Percentiles rank a stretch among this genome's conserved stretches.
These are phyloP conservation scores for Samsoniella hepiali DNA, from an alignment of 2,329 filamentous ascomycete species.

Conservation along the genomic window DNA sequence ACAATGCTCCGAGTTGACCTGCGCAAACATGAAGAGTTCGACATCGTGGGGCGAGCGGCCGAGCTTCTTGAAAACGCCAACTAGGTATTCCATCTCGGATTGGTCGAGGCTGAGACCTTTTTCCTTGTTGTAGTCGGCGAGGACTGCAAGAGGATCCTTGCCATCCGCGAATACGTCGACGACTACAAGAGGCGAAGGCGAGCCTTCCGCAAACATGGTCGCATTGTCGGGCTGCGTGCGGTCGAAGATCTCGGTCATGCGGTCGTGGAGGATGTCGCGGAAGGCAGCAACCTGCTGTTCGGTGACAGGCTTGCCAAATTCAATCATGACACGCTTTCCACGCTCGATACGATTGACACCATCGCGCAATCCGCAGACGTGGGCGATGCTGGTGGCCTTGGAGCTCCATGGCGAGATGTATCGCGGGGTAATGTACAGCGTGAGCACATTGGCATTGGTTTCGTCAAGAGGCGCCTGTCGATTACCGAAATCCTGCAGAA, in stretches of 20 bases:
- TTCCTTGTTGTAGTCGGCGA: constrained; percentile 79
- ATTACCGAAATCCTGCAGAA: constrained; percentile 41
- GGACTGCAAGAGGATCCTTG: constrained; percentile 63
- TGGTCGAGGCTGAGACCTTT: constrained; percentile 83
- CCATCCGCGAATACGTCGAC: constrained; percentile 69
- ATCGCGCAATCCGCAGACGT: constrained; percentile 78
- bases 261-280: constrained; percentile 77
- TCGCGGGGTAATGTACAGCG: constrained; percentile 74
- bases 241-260: constrained; percentile 88
- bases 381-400: constrained; percentile 88
- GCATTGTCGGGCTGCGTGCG: constrained; percentile 64
- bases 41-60: constrained; percentile 19
- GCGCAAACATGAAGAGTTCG: constrained; percentile 19
- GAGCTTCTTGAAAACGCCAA: constrained; percentile 56
- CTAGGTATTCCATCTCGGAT: constrained; percentile 88
- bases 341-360: constrained; percentile 78
- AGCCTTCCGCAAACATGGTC: constrained; percentile 72
- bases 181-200: constrained; percentile 62
- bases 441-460: constrained; percentile 47
- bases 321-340: constrained; percentile 72
- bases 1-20: constrained; percentile 97
- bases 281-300: constrained; percentile 52
- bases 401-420: constrained; percentile 97
- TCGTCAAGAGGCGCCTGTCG: constrained; percentile 27
- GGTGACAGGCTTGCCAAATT: constrained; percentile 49